Conservation (phyloP, 306 rosid genomes). For the Lablab purpureus region DNA sequence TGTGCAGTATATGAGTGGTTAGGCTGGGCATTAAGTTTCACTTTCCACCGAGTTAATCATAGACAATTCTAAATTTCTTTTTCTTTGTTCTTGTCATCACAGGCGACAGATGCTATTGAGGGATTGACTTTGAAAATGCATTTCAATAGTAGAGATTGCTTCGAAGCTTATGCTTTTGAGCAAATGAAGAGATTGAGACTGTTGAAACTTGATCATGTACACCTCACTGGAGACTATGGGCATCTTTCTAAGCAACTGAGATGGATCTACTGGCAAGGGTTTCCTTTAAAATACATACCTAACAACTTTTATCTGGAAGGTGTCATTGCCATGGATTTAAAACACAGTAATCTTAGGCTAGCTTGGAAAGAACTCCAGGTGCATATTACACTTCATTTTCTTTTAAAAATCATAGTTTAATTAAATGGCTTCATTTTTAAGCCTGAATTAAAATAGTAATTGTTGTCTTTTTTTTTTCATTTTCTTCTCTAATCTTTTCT, state of each 20-base stretch:
- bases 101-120: slow-evolving; percentile 1
- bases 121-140: background rate
- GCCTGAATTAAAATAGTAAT: no score
- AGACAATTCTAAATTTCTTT: background rate
- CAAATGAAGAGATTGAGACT: slow-evolving; percentile 12
- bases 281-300: slow-evolving; percentile 43
- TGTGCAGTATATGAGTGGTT: background rate
- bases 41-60: no score
- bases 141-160: background rate
- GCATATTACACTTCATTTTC: background rate
- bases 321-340: slow-evolving; percentile 45
- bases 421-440: no score
- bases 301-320: background rate
- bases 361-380: slow-evolving; percentile 50
- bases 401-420: background rate
- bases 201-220: slow-evolving; percentile 2
- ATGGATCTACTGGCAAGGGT: slow-evolving; percentile 34
- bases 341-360: slow-evolving; percentile 38
- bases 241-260: background rate
- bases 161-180: background rate
- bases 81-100: background rate
- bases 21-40: background rate
- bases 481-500: slow-evolving; percentile 19
- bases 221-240: background rate
- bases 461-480: background rate